A percentile compares a stretch with the other conserved stretches of the same genome.
phyloP scores from a whole-genome alignment of 2,329 filamentous ascomycete genomes.

The Sporothrix schenckii region DNA sequence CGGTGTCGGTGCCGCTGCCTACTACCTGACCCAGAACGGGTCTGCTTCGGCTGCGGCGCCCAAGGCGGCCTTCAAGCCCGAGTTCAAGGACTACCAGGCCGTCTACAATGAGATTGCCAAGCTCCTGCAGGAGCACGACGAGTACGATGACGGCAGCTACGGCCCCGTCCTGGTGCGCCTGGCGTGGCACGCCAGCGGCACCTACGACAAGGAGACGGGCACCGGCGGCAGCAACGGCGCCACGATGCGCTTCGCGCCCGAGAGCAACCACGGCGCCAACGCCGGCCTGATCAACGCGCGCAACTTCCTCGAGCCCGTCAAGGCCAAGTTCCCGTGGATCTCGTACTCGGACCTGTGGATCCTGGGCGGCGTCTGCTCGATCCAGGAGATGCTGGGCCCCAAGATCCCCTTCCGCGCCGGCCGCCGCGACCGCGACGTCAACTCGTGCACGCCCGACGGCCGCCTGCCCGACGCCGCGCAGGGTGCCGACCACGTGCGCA shows the following conservation, averaged over 20 bases:
- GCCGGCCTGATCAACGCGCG: slow-evolving; percentile 84
- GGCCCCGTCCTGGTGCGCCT: slow-evolving; percentile 88
- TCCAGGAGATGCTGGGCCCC: slow-evolving; percentile 95
- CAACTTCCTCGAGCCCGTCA: slow-evolving; percentile 90
- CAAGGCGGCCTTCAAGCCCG: slow-evolving; percentile 67
- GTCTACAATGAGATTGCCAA: slow-evolving; percentile 87
- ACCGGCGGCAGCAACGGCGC: slow-evolving; percentile 96
- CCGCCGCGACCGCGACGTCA: slow-evolving; percentile 74
- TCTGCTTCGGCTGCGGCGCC: slow-evolving; percentile 52
- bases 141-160: slow-evolving; percentile 96
- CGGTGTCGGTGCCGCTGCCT: slow-evolving; percentile 66
- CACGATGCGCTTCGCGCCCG: slow-evolving; percentile 93
- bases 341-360: slow-evolving; percentile 97
- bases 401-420: slow-evolving; percentile 86
- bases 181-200: slow-evolving; percentile 93
- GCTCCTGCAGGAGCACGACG: slow-evolving; percentile 81
- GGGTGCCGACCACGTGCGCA: slow-evolving; percentile 78
- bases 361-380: slow-evolving; percentile 76
- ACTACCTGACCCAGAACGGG: slow-evolving; percentile 62
- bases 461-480: slow-evolving; percentile 74
- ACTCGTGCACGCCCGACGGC: slow-evolving; percentile 90
- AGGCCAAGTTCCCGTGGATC: slow-evolving; percentile 93
- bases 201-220: slow-evolving; percentile 82
- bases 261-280: slow-evolving; percentile 89
- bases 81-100: slow-evolving; percentile 88